Conservation (phyloP, 768 basidiomycete genomes). For the Jaapia argillacea region DNA sequence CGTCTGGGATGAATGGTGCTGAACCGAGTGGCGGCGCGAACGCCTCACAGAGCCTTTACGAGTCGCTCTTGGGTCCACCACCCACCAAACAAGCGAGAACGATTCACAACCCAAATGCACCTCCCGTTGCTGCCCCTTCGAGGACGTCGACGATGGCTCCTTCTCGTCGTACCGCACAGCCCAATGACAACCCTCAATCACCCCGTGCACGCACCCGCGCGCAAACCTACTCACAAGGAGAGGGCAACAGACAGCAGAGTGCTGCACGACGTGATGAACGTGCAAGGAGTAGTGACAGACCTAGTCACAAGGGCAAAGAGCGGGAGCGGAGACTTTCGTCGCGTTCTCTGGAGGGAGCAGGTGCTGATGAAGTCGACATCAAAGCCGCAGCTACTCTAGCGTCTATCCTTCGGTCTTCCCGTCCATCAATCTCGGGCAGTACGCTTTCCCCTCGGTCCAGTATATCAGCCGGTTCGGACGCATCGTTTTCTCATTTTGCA, state of each 20-base stretch:
- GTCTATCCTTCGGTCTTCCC: constrained; percentile 54
- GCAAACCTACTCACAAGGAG: constrained; percentile 8
- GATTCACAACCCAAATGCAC: constrained; percentile 65
- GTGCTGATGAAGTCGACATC: constrained; percentile 61
- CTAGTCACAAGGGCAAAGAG: constrained; percentile 9
- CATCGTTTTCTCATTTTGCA: constrained; percentile 53
- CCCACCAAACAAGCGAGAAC: constrained; percentile 68
- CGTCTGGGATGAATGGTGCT: neutral
- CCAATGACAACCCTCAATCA: constrained; percentile 4
- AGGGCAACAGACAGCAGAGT: constrained; percentile 9
- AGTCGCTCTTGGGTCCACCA: constrained; percentile 70
- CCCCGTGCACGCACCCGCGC: constrained; percentile 4
- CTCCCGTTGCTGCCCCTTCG: constrained; percentile 46
- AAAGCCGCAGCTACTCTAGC: constrained; percentile 79
- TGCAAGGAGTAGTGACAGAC: constrained; percentile 2
- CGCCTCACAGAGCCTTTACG: constrained; percentile 49
- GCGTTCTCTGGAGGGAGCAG: no score
- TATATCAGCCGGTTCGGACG: constrained; percentile 46
- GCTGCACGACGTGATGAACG: constrained; percentile 5
- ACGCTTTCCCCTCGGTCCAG: constrained; percentile 65
- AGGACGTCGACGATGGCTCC: neutral
- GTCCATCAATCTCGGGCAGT: constrained; percentile 46
- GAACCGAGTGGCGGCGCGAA: constrained; percentile 18
- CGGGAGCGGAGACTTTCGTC: no score
- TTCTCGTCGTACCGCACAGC: constrained; percentile 7